Evolutionary conservation across 768 basidiomycete genomes (phyloP).

Genomic region (Tulasnella sp.): DNA sequence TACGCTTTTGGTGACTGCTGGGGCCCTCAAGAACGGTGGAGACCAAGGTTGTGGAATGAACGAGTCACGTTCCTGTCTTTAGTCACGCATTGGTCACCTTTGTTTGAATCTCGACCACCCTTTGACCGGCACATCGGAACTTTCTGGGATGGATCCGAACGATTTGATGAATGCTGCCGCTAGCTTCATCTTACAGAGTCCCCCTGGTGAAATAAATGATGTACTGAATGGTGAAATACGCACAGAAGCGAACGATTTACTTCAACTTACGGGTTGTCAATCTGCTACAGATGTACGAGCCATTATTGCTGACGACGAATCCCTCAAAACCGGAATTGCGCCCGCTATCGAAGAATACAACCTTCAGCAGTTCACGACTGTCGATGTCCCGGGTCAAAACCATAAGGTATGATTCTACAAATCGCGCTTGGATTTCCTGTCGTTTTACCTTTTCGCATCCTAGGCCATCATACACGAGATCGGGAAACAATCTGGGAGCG

Average conservation of each 20-base stretch:
- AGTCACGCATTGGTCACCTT: no score
- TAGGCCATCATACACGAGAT: constrained; percentile 76
- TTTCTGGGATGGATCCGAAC: no score
- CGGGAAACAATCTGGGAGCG: constrained; percentile 36
- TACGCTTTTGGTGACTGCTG: no score
- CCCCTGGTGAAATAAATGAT: constrained; percentile 95
- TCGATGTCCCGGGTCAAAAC: constrained; percentile 62
- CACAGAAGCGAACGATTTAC: background rate
- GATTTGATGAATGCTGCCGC: constrained; percentile 35
- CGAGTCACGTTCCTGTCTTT: no score
- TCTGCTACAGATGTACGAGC: constrained; percentile 62
- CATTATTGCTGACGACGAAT: constrained; percentile 76
- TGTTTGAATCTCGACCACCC: no score
- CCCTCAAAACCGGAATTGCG: constrained; percentile 62
- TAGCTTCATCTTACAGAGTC: constrained; percentile 73
- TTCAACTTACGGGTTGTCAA: constrained; percentile 1
- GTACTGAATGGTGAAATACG: constrained; percentile 61
- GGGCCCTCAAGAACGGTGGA: no score
- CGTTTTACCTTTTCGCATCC: constrained; percentile 10
- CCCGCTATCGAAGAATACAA: constrained; percentile 79
- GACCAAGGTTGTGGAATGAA: no score
- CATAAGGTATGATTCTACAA: constrained; percentile 48
- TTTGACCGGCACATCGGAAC: no score
- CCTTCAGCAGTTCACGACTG: constrained; percentile 71
- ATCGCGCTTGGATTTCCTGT: background rate